Evolutionary conservation across 495 filamentous ascomycete species (phyloP), one percentile per base, ranked within the genome.

Genomic region (Rhypophila decipiens): DNA sequence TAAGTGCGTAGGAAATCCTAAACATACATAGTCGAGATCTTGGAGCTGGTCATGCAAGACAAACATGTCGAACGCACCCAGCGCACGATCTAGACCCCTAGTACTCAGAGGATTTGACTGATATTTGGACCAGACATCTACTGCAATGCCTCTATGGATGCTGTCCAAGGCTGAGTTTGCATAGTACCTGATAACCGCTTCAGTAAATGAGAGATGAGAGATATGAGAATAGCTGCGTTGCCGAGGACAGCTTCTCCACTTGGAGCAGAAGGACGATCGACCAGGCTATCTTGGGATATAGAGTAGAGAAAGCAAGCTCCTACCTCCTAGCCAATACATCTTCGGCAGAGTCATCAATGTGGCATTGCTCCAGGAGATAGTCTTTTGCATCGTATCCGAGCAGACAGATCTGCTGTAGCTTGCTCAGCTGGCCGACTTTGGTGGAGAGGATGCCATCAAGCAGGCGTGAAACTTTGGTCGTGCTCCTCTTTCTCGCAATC

Each of bases 311-410:
- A 44, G 12, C 2, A 12, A 31, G 29, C 27, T 45, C 60, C 41
- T 64, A 96, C 83, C 86, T 85, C 69, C 89, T 76, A 13, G 93
- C 88, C 52, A 98, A 66, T 42, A 83, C 74, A 70, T 98, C 90
- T 18, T 86, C 80, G 11, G 62, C 70, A 13, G 77, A 70, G n/a
- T 82, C 73, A 24, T 73, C 69, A 24, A 75, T 68, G 9, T 68
- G 65, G 40, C 75, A 76, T 55, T 95, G 80, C 47, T 75, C 71
- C 35, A 91, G 52, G 31, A 98, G 73, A 19, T 79, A 82, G 60
- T 96, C 93, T 60, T 96, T 96, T 18, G 80, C 87, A 74, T 97
- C 89, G 49, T 87, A 91, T 1, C 90, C 93, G 52, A 80, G 68
- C 35, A 72, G 64, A 45, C 83, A 79, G 42, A 98, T 84, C 29